Conservation (phyloP, 148 eudicot genomes). For the Rhododendron griersonianum region DNA sequence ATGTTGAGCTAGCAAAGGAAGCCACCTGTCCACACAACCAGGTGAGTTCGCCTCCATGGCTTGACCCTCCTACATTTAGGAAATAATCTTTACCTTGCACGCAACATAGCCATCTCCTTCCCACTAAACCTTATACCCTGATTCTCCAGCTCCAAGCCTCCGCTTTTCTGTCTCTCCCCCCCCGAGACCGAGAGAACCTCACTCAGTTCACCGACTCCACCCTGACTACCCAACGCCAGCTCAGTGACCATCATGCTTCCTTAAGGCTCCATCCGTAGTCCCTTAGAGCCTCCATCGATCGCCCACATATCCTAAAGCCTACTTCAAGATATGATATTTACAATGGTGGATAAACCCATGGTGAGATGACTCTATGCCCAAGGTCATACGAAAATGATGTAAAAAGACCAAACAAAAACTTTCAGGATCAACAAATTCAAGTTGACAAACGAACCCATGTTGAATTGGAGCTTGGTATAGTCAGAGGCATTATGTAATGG, state of each 20-base stretch:
- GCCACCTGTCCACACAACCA: neutral
- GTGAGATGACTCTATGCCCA: neutral
- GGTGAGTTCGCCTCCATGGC: neutral
- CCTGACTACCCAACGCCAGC: neutral
- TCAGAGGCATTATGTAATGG: too few relatives aligned
- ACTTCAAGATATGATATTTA: too few relatives aligned
- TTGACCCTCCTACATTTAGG: neutral
- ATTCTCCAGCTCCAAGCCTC: neutral
- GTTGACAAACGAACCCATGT: too few relatives aligned
- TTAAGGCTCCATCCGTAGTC: too few relatives aligned
- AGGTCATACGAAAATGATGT: neutral
- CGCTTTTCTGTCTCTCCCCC: neutral
- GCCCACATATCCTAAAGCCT: too few relatives aligned
- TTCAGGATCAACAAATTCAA: neutral
- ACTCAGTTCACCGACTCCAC: neutral
- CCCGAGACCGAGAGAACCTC: neutral
- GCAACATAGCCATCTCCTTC: neutral
- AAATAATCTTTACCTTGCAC: neutral
- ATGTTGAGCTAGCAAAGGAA: neutral
- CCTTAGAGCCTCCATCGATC: too few relatives aligned
- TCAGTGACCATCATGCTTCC: too few relatives aligned
- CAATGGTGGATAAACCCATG: too few relatives aligned
- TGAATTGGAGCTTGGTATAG: too few relatives aligned
- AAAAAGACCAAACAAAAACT: neutral
- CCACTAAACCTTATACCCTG: neutral